Conservation (phyloP, 2,329 filamentous ascomycete genomes). For the Diaporthe citrichinensis region DNA sequence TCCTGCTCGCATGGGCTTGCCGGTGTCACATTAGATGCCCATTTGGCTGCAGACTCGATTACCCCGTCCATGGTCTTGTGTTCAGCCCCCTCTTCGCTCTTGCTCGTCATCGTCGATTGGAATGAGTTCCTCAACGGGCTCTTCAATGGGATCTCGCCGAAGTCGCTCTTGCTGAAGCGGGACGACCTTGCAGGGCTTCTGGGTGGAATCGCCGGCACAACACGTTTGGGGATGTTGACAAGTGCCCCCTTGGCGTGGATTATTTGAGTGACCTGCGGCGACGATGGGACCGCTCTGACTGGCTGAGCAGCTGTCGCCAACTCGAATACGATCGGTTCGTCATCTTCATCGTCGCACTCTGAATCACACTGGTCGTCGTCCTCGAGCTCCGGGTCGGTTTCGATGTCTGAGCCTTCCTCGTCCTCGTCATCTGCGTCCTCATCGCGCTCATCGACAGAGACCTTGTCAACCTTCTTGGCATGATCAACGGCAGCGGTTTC, state of each 20-base stretch:
- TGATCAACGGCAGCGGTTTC: slow-evolving; percentile 22
- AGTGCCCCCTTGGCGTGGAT: slow-evolving; percentile 82
- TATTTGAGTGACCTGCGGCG: slow-evolving; percentile 76
- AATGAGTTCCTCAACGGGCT: slow-evolving; percentile 69
- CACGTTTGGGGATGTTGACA: slow-evolving; percentile 86
- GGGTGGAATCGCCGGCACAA: slow-evolving; percentile 82
- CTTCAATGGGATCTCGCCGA: slow-evolving; percentile 70
- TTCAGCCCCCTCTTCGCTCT: slow-evolving; percentile 36
- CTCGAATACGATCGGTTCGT: slow-evolving; percentile 79
- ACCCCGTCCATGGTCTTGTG: slow-evolving; percentile 37
- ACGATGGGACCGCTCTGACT: slow-evolving; percentile 70
- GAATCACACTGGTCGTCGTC: slow-evolving; percentile 54
- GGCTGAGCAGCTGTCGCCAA: slow-evolving; percentile 71
- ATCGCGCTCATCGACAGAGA: slow-evolving; percentile 45
- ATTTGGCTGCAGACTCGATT: slow-evolving; percentile 28
- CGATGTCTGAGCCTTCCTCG: slow-evolving; percentile 46
- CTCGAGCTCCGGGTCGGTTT: slow-evolving; percentile 37
- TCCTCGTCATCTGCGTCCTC: slow-evolving; percentile 51
- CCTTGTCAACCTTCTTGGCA: slow-evolving; percentile 43
- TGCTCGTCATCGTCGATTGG: slow-evolving; percentile 45
- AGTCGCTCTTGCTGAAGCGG: slow-evolving; percentile 66
- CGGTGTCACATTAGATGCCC: slow-evolving; percentile 34
- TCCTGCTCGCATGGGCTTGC: slow-evolving; percentile 38
- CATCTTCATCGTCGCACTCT: slow-evolving; percentile 68
- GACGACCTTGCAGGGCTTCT: slow-evolving; percentile 79